Evolutionary conservation across 1,139 yeast species (phyloP), one percentile per base, ranked within the genome.

Genomic region (Hemisphaericaspora subhashii): DNA sequence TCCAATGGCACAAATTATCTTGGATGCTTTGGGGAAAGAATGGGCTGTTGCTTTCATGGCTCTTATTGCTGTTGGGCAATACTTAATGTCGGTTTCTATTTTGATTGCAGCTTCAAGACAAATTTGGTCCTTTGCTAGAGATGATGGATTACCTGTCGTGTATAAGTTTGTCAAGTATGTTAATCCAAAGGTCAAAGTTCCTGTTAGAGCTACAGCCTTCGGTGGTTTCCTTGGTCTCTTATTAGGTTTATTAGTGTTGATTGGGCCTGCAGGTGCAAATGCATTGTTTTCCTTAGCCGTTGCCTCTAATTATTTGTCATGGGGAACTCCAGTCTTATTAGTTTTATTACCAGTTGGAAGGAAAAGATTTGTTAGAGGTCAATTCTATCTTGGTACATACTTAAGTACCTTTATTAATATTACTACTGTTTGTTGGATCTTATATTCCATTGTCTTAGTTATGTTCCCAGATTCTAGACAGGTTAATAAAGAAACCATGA

Each of bases 41-140:
- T 83, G 89, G 87, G 81, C 88, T 2, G 70, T 78, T 52, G 83
- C 80, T 0, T 76, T 83, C 39, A 79, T 81, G 83, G 55, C 77
- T 1, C 55, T 80, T 35, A 77, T 79, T 52, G 79, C 83, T 2
- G 60, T 71, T 48, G 81, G 83, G 37, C 86, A 80, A 57, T 81
- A 75, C 59, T 56, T 80, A 37, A 83, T 83, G 87, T 88, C 87
- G 26, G 53, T 56, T 12, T 63, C 68, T 1, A 54, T 61, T 32
- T 50, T 61, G 31, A 51, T 59, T 36, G 67, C 68, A 11, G 67
- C 72, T 35, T 74, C 64, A 3, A 53, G 70, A 48, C 69, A 64
- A 48, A 55, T 62, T 27, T 64, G 66, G 64, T 67, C 69, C 11
- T 64, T 63, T 50, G 68, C 68, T n/a, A 51, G 72, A 53, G 72